Evolutionary conservation across 495 filamentous ascomycete species (phyloP).

Genomic region (Aspergillus bertholletiae): DNA sequence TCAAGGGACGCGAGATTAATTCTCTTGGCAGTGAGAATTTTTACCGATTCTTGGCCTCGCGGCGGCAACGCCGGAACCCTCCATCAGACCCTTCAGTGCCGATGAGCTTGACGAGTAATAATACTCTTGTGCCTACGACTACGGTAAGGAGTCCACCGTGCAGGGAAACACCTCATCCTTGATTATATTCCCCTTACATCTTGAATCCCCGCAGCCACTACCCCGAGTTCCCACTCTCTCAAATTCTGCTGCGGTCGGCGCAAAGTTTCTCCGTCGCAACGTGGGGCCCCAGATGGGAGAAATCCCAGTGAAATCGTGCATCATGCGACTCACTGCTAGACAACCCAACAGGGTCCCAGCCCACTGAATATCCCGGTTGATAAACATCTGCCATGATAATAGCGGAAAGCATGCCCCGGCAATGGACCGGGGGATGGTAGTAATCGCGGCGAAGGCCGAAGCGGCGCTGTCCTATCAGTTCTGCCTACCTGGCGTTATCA

Average conservation of each 20-base stretch:
- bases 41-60: background rate
- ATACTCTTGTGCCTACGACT: too few species aligned
- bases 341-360: slow-evolving; percentile 74
- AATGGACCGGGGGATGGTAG: slow-evolving; percentile 79
- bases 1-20: slow-evolving; percentile 1
- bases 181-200: too few species aligned
- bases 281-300: slow-evolving; percentile 29
- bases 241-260: slow-evolving; percentile 19
- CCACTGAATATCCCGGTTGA: slow-evolving; percentile 73
- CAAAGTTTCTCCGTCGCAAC: slow-evolving; percentile 36
- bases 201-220: too few species aligned
- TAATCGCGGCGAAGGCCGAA: slow-evolving; percentile 87
- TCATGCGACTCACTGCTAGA: slow-evolving; percentile 61
- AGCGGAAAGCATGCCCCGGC: slow-evolving; percentile 79
- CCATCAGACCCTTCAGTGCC: background rate
- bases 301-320: slow-evolving; percentile 65
- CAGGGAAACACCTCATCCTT: too few species aligned
- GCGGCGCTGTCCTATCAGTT: slow-evolving; percentile 55
- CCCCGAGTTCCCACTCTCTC: slow-evolving; percentile 12
- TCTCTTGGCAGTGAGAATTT: slow-evolving; percentile 19
- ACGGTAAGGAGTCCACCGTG: too few species aligned
- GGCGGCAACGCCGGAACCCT: background rate
- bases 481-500: background rate
- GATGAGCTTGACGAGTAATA: too few species aligned
- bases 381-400: slow-evolving; percentile 77